Evolutionary conservation across 2,329 filamentous ascomycete genomes (phyloP), one percentile per base, ranked within the genome.

Genomic region (Ophiostoma tasmaniense): DNA sequence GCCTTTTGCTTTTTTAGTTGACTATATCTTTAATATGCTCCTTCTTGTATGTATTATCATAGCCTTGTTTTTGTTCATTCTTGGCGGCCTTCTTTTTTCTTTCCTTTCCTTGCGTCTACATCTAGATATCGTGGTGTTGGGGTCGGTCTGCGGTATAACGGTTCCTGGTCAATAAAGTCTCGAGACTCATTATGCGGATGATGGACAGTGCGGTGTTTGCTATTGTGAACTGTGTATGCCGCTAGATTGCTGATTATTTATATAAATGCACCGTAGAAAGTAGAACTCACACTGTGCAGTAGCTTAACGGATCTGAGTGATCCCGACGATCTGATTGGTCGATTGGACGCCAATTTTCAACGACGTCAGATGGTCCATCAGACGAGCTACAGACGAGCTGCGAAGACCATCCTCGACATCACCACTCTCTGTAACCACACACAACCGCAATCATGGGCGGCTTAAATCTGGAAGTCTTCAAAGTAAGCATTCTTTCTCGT

Each of bases 401-500:
- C 64, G 8, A 33, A 33, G 33, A 33, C 11, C 28, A 22, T 64
- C 39, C 7, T 8, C 13, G 13, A 11, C 25, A 1, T 14, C 37
- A 61, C 13, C 55, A 62, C 7, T 20, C 28, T 17, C 28, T 28
- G 10, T 11, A n/a, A 3, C n/a, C n/a, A 62, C 30, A n/a, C 61
- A 64, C 61, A 37, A 64, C 20, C 33, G 68, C 67, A 75, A 80
- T 75, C 77, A 88, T 97, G 88, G 91, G 87, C 67, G 92, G 93
- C 67, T 86, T 93, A 35, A 97, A 97, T 79, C 86, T 98, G 70
- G 94, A 98, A 83, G 88, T 97, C 73, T 93, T 96, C 85, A 98
- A 97, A 83, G 94, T 95, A 81, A 69, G 78, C 61, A 62, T 7
- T 7, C 13, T 3, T 17, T 11, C 2, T 28, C 55, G 10, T 20